These are phyloP conservation scores for Lophiotrema nucula DNA, from an alignment of 495 filamentous ascomycete species.

Conservation along the genomic window DNA sequence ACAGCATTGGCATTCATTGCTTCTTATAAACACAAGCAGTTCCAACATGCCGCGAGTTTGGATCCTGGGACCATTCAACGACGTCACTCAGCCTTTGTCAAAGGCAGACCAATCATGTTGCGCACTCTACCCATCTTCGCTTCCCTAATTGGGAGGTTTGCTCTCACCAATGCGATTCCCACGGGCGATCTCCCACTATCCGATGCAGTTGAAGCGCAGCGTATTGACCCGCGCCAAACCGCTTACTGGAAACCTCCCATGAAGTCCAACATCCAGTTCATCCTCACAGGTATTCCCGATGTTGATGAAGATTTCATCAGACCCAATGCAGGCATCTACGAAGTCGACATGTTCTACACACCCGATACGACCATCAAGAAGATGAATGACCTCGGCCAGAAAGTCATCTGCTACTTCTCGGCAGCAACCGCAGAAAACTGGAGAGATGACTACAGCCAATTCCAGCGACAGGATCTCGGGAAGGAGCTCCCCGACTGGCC, in stretches of 20 bases:
- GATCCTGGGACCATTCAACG: neutral
- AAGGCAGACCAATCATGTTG: neutral
- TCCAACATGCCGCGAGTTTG: neutral
- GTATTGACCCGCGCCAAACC: neutral
- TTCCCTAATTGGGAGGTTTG: conserved; percentile 8
- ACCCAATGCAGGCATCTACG: conserved; percentile 21
- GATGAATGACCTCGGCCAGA: conserved; percentile 20
- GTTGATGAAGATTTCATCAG: conserved; percentile 16
- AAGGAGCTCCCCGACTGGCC: conserved; percentile 20
- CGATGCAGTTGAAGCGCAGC: conserved; percentile 8
- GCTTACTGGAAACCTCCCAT: conserved; percentile 24
- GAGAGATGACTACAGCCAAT: conserved; percentile 20
- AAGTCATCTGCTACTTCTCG: conserved; percentile 20
- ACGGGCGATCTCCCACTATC: conserved; percentile 14
- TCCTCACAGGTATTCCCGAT: conserved; percentile 22
- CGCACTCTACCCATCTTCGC: neutral
- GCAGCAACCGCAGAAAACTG: conserved; percentile 26
- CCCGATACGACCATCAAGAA: conserved; percentile 16
- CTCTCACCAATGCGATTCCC: conserved; percentile 11
- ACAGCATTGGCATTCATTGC: neutral
- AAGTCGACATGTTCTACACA: conserved; percentile 26
- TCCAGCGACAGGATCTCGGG: conserved; percentile 10
- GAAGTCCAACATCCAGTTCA: conserved; percentile 25
- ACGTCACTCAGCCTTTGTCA: neutral
- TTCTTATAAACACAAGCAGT: neutral